Evolutionary conservation across 2,329 filamentous ascomycete genomes (phyloP).

Genomic region (Aureobasidium musti): DNA sequence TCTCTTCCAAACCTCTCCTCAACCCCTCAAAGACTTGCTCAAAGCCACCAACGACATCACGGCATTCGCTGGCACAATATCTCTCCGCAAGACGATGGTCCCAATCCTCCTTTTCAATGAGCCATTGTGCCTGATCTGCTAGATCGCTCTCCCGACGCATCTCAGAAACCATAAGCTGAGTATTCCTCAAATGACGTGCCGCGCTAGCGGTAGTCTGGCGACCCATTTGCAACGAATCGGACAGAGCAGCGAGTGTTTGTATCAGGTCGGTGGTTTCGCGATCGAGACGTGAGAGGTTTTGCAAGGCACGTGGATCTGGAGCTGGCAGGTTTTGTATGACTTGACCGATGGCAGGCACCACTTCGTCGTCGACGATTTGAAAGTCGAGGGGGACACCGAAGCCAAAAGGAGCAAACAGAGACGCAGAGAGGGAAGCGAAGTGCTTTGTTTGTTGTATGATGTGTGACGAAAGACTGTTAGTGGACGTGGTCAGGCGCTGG

Average conservation of each 20-base stretch:
- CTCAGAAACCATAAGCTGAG: conserved; percentile 82
- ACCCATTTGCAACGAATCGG: conserved; percentile 92
- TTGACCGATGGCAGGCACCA: conserved; percentile 63
- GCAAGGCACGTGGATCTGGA: conserved; percentile 65
- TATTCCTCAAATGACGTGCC: conserved; percentile 73
- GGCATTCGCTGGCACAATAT: conserved; percentile 81
- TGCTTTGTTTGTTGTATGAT: conserved; percentile 73
- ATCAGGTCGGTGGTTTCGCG: conserved; percentile 68
- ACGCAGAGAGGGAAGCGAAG: conserved; percentile 71
- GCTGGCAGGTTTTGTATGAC: conserved; percentile 67
- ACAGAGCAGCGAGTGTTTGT: conserved; percentile 79
- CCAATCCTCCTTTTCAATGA: conserved; percentile 85
- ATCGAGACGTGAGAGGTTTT: conserved; percentile 67
- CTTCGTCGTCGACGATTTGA: conserved; percentile 67
- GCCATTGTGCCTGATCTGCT: conserved; percentile 77
- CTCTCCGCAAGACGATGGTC: conserved; percentile 71
- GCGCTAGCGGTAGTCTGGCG: conserved; percentile 84
- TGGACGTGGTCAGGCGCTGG: conserved; percentile 42
- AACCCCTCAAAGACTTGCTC: conserved; percentile 86
- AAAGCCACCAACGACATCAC: conserved; percentile 87
- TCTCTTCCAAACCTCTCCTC: conserved; percentile 50
- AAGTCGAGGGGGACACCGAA: conserved; percentile 63
- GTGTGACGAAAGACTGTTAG: conserved; percentile 64
- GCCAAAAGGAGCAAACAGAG: conserved; percentile 68
- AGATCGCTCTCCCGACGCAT: conserved; percentile 80